A percentile compares a stretch with the other conserved stretches of the same genome.
Conservation (phyloP, 73 alveolate genomes). For the Tetrahymena thermophila region DNA sequence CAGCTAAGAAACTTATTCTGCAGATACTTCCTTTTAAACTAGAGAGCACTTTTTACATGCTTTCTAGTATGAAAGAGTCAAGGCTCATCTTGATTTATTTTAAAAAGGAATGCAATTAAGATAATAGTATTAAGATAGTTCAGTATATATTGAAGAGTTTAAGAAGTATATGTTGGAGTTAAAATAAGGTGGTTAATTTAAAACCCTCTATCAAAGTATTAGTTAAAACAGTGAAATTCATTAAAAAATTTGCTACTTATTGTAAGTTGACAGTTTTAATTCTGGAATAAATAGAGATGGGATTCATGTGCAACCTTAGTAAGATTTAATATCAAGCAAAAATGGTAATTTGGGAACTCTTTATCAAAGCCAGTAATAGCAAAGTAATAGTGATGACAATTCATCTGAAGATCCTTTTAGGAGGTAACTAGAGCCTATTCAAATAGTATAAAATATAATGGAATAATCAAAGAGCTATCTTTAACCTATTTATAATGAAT, state of each 20-base stretch:
- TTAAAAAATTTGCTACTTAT: not conserved
- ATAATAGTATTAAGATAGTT: not conserved
- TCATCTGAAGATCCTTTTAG: not conserved
- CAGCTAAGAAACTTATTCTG: not conserved
- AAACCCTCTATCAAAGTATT: not conserved
- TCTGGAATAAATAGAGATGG: not conserved
- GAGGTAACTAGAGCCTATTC: not conserved
- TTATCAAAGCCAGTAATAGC: not conserved
- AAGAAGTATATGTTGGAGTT: not conserved
- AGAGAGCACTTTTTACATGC: not conserved
- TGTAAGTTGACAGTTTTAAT: not conserved
- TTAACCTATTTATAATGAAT: not conserved
- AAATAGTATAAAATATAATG: not conserved
- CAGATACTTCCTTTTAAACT: not conserved
- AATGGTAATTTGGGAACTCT: not conserved
- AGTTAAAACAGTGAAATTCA: not conserved
- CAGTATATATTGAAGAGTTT: not conserved
- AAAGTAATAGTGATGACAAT: not conserved
- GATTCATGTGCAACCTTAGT: not conserved
- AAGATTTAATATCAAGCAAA: not conserved
- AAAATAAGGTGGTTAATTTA: not conserved
- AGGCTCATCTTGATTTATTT: not conserved
- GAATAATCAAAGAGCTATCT: not conserved
- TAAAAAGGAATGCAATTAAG: not conserved
- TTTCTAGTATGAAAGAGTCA: not conserved